Conservation (phyloP, 768 basidiomycete species). For the Gloeophyllum trabeum region DNA sequence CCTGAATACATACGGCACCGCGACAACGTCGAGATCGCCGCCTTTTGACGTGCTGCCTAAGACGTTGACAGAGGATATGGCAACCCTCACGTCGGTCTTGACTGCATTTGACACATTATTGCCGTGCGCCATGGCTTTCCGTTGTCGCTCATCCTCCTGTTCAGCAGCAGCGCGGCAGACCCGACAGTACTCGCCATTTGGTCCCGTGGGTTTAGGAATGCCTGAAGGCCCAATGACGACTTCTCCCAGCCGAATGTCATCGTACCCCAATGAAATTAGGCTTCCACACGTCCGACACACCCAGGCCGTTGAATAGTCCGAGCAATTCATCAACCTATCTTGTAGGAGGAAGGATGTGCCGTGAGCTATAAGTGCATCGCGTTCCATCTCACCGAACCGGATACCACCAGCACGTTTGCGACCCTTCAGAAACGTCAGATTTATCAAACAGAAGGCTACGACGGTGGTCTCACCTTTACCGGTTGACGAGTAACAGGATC, state of each 20-base stretch:
- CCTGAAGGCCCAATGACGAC: constrained; percentile 37
- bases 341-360: constrained; percentile 97
- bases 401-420: constrained; percentile 98
- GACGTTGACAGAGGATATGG: constrained; percentile 58
- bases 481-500: constrained; percentile 95
- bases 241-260: constrained; percentile 71
- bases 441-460: neutral
- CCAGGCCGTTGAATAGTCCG: constrained; percentile 99
- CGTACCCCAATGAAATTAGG: constrained; percentile 92
- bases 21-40: constrained; percentile 87
- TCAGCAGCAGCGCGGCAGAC: constrained; percentile 74
- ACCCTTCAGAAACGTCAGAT: constrained; percentile 40
- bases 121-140: constrained; percentile 48
- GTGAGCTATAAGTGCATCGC: constrained; percentile 96
- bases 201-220: constrained; percentile 48
- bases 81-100: constrained; percentile 46
- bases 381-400: constrained; percentile 99
- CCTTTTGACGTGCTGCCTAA: constrained; percentile 50
- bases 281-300: constrained; percentile 95
- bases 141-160: constrained; percentile 48
- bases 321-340: constrained; percentile 99
- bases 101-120: constrained; percentile 29
- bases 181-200: constrained; percentile 89
- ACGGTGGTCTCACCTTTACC: constrained; percentile 60
- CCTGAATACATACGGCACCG: constrained; percentile 90